A percentile compares a stretch with the other conserved stretches of the same genome.
These are phyloP conservation scores for Colletotrichum tanaceti DNA, from an alignment of 2,329 filamentous ascomycete species.

Conservation along the genomic window DNA sequence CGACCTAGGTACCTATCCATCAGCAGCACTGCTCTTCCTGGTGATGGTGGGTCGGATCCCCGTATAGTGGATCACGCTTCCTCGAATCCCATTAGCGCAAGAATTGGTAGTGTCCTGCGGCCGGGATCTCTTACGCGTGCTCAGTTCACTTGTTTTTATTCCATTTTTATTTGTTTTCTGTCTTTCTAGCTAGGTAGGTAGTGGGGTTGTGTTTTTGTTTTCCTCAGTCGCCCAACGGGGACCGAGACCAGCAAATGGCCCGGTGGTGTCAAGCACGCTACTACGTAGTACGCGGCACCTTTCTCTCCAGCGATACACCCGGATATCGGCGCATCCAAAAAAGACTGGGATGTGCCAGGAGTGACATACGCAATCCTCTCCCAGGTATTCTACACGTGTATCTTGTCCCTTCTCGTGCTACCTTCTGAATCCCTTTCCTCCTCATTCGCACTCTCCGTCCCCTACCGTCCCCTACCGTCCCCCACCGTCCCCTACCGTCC, in stretches of 20 bases:
- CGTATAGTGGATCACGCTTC: slow-evolving; percentile 11
- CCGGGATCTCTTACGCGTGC: slow-evolving; percentile 20
- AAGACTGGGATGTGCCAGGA: slow-evolving; percentile 33
- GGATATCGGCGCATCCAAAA: slow-evolving; percentile 30
- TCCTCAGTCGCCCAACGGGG: neutral
- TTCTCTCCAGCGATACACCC: slow-evolving; percentile 11
- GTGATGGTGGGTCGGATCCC: slow-evolving; percentile 21
- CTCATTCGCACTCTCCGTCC: slow-evolving; percentile 10
- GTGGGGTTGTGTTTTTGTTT: too few species aligned
- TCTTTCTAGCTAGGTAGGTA: too few species aligned
- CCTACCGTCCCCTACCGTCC: slow-evolving; percentile 15
- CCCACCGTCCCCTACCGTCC: slow-evolving; percentile 21
- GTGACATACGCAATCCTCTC: slow-evolving; percentile 40
- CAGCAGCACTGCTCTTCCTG: neutral
- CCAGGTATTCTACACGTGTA: slow-evolving; percentile 36
- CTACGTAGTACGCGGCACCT: too few species aligned
- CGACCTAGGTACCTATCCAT: too few species aligned
- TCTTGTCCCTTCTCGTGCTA: slow-evolving; percentile 5
- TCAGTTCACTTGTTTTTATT: slow-evolving; percentile 11
- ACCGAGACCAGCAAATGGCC: neutral
- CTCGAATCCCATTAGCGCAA: slow-evolving; percentile 31
- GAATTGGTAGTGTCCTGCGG: slow-evolving; percentile 30
- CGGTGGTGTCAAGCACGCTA: slow-evolving; percentile 7
- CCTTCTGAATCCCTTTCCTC: slow-evolving; percentile 1
- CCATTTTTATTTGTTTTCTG: neutral